Base-by-base conservation (phyloP, 2,329 filamentous ascomycete species). In the Nigrospora oryzae region DNA sequence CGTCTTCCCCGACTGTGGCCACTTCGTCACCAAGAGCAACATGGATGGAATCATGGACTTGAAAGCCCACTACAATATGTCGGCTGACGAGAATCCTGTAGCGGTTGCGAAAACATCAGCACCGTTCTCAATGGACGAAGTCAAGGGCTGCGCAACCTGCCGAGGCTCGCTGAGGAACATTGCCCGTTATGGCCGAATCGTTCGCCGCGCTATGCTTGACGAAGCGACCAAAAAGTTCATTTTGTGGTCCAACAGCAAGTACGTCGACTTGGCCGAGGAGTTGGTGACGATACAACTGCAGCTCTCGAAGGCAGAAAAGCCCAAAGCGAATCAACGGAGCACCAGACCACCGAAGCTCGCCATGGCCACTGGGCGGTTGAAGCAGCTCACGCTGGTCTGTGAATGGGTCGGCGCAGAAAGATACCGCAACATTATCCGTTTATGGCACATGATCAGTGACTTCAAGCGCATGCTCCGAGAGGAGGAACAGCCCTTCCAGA, bases 161-260 rank as follows among this genome's bases (percentile, higher is more conserved):
- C 74, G 79, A n/a, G 68, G 74, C 0, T 71, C 77, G 1, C 61
- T 86, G 12, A 66, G 77, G 15, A 70, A 72, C 46, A 66, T 85
- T 43, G 61, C 73, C 2, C 67, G 82, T 4, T 86, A 86, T 53
- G 76, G 78, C 13, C 71, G 81, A 11, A 72, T 85, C 3, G 69
- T 84, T 28, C 71, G 77, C 33, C 70, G 75, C 4, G 77, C 74
- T 1, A 63, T 80, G 7, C 65, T 86, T 1, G 79, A 86, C 44
- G 75, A 84, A 55, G 68, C 74, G 0, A 79, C 78, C 0, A 83
- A 83, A 60, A 81, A 78, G 49, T 81, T 86, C 55, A 71, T 82
- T n/a, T 53, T 70, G 4, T 77, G 70, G 64, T 68, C 74, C 0
- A 72, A 74, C 8, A 53, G 49, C 7, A 53, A 63, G 11, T 73